phyloP scores from a whole-genome alignment of 768 basidiomycete genomes.

The Rhizopogon rudus region DNA sequence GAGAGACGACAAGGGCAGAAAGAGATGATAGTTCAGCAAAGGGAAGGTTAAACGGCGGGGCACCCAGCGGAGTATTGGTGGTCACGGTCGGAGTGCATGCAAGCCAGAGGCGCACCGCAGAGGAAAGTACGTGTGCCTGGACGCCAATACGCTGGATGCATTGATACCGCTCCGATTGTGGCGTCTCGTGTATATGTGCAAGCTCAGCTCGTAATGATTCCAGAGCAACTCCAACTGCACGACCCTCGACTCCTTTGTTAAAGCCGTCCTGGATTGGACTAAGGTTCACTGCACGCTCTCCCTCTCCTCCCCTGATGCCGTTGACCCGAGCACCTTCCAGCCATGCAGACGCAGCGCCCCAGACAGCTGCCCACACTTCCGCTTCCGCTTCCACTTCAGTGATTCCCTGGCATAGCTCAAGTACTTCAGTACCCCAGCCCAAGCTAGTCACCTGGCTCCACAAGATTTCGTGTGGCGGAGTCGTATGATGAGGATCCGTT shows the following conservation, averaged over 20 bases:
- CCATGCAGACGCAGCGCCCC: slow-evolving; percentile 54
- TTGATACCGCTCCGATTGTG: not conserved
- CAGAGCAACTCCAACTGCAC: slow-evolving; percentile 33
- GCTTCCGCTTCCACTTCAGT: slow-evolving; percentile 20
- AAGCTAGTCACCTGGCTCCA: slow-evolving; percentile 87
- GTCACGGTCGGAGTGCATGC: slow-evolving; percentile 47
- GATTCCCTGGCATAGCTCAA: slow-evolving; percentile 34
- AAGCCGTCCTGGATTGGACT: slow-evolving; percentile 37
- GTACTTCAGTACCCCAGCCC: slow-evolving; percentile 63
- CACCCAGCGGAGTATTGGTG: slow-evolving; percentile 29
- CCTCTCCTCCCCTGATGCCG: slow-evolving; percentile 56
- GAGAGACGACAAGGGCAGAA: slow-evolving; percentile 43
- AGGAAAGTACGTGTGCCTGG: slow-evolving; percentile 34
- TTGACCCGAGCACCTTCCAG: slow-evolving; percentile 76
- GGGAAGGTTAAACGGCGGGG: slow-evolving; percentile 61
- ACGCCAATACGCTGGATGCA: slow-evolving; percentile 26
- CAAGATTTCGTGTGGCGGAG: slow-evolving; percentile 78
- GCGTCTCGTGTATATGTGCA: not conserved
- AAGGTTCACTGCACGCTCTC: slow-evolving; percentile 45
- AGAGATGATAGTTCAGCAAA: slow-evolving; percentile 50
- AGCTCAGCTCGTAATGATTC: slow-evolving; percentile 29
- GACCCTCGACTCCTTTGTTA: slow-evolving; percentile 27
- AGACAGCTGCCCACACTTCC: slow-evolving; percentile 31
- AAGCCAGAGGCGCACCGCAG: slow-evolving; percentile 59
- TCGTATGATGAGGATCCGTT: slow-evolving; percentile 86